Evolutionary conservation across 257 asterid species (phyloP).

Genomic region (Primulina eburnea): DNA sequence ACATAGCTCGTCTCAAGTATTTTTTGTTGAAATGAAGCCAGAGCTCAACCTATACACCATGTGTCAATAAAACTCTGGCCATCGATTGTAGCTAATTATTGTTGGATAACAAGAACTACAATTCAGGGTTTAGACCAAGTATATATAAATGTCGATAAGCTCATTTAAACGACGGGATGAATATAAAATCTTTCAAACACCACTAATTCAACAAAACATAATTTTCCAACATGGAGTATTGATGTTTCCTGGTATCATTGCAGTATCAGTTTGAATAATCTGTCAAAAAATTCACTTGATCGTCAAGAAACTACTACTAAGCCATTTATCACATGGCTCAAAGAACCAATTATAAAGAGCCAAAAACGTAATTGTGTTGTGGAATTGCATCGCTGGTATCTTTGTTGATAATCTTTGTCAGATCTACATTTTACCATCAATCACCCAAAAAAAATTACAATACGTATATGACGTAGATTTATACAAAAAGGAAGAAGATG

Average conservation of each 20-base stretch:
- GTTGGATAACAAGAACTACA: neutral
- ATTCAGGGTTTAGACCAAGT: too few species aligned
- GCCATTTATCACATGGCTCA: conserved; percentile 10
- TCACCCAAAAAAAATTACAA: conserved; percentile 12
- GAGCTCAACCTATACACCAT: neutral
- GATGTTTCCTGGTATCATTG: neutral
- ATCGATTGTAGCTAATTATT: neutral
- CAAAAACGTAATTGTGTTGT: neutral
- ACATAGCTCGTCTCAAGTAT: too few species aligned
- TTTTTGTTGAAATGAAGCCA: too few species aligned
- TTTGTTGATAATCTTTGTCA: conserved; percentile 86
- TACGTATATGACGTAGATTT: too few species aligned
- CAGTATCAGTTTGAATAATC: neutral
- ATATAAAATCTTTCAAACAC: neutral
- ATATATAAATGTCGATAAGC: too few species aligned
- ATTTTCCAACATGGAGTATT: neutral
- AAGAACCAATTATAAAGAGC: neutral
- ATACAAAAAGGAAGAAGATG: neutral
- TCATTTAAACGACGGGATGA: too few species aligned
- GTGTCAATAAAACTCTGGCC: neutral
- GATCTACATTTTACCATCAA: conserved; percentile 47
- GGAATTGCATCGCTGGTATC: conserved; percentile 49
- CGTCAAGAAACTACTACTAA: neutral
- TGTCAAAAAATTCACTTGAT: neutral
- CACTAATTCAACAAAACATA: neutral